Conservation (phyloP, 805 yeast species). For the Yarrowia sp. region DNA sequence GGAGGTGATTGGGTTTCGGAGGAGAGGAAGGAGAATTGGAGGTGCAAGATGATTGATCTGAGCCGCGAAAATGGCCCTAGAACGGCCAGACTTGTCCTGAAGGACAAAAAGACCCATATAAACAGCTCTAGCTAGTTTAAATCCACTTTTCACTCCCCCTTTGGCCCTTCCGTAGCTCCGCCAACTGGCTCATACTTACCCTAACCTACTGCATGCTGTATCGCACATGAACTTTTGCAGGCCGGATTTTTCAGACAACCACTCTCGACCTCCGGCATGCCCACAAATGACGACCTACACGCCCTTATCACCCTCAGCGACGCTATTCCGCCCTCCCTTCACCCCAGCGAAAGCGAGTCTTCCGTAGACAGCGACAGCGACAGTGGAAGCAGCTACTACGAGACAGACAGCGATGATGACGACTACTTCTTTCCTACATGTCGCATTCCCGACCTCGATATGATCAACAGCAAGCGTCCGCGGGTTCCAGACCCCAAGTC, state of each 20-base stretch:
- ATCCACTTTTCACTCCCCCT: no score
- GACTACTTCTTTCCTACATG: background rate
- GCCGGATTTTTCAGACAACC: no score
- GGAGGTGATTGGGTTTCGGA: conserved; percentile 12
- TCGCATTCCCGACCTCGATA: conserved; percentile 7
- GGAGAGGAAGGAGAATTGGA: background rate
- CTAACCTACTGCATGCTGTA: background rate
- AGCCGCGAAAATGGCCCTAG: background rate
- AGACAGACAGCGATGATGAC: background rate
- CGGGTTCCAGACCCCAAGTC: background rate
- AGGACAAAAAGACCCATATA: no score
- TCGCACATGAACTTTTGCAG: background rate
- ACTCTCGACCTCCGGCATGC: no score
- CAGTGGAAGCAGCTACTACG: background rate
- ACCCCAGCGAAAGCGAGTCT: background rate
- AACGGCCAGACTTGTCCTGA: no score
- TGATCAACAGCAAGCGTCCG: background rate
- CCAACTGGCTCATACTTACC: no score
- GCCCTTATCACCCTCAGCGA: background rate
- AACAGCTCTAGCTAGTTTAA: no score
- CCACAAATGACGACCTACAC: background rate
- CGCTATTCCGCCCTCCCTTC: background rate
- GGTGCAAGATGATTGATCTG: background rate
- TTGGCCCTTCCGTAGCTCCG: no score
- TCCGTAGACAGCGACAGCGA: background rate